A percentile compares a stretch with the other conserved stretches of the same genome.
Conservation (phyloP, 441 rosid species). For the Brassica balearica region DNA sequence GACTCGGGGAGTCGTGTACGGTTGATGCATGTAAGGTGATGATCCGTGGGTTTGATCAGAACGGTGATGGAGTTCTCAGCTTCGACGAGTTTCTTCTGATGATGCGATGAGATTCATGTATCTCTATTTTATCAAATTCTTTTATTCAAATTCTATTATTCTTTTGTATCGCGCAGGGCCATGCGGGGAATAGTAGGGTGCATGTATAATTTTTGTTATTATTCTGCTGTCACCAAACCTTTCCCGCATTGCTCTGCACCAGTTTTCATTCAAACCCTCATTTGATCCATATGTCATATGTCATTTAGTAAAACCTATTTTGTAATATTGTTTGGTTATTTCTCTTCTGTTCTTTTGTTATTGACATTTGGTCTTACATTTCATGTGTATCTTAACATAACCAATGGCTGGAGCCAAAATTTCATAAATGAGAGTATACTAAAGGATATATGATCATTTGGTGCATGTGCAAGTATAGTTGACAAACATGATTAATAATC, state of each 20-base stretch:
- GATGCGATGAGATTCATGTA: conserved; percentile 49
- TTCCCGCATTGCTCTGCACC: conserved; percentile 10
- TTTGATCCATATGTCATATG: background rate
- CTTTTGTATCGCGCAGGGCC: conserved; percentile 3
- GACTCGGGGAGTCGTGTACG: conserved; percentile 61
- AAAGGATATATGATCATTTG: too few relatives aligned
- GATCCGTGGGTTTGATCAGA: conserved; percentile 60
- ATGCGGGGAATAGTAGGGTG: background rate
- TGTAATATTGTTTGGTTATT: background rate
- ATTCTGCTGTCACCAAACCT: background rate
- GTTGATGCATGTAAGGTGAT: conserved; percentile 58
- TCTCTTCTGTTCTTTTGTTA: background rate
- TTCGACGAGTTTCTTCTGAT: conserved; percentile 66
- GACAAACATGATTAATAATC: too few relatives aligned
- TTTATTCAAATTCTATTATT: background rate
- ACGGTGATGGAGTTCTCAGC: conserved; percentile 65
- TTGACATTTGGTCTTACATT: too few relatives aligned
- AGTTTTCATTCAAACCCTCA: background rate
- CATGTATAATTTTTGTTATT: background rate
- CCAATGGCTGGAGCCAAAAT: too few relatives aligned
- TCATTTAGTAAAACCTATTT: background rate
- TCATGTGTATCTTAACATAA: too few relatives aligned
- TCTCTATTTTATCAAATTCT: background rate
- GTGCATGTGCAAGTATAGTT: too few relatives aligned
- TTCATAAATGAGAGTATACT: too few relatives aligned